Evolutionary conservation across 2,329 filamentous ascomycete genomes (phyloP).

Genomic region (Phyllosticta citrichinensis): DNA sequence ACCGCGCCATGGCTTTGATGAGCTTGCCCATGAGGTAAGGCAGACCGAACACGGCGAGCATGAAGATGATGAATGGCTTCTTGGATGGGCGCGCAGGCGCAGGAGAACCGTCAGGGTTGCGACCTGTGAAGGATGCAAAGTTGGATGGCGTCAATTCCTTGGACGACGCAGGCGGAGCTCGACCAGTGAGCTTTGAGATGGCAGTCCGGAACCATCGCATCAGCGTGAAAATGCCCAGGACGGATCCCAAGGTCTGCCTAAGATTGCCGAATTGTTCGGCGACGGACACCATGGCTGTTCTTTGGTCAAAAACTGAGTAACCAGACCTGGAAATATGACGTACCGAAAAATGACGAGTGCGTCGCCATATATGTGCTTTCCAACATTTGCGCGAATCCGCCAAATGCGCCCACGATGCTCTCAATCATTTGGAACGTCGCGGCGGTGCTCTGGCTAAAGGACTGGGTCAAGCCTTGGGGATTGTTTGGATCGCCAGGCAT

Average conservation of each 20-base stretch:
- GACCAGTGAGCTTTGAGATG: conserved; percentile 84
- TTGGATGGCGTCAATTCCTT: conserved; percentile 79
- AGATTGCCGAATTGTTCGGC: conserved; percentile 94
- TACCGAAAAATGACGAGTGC: conserved; percentile 96
- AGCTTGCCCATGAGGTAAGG: conserved; percentile 97
- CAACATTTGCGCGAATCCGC: conserved; percentile 96
- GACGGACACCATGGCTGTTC: conserved; percentile 86
- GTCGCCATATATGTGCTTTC: conserved; percentile 99
- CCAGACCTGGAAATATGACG: conserved; percentile 23
- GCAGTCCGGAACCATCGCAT: conserved; percentile 91
- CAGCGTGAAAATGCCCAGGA: conserved; percentile 89
- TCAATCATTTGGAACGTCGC: conserved; percentile 98
- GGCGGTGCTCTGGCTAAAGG: conserved; percentile 88
- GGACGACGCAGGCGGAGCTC: conserved; percentile 78
- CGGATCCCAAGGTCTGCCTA: conserved; percentile 83
- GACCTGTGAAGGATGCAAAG: conserved; percentile 81
- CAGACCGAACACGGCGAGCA: conserved; percentile 86
- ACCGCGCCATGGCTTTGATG: conserved; percentile 72
- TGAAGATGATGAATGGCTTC: conserved; percentile 94
- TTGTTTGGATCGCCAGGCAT: conserved; percentile 61
- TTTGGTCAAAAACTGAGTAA: conserved; percentile 15
- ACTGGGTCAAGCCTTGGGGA: conserved; percentile 87
- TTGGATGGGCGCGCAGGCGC: conserved; percentile 67
- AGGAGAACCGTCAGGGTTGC: conserved; percentile 55
- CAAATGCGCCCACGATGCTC: conserved; percentile 91